Conservation (phyloP, 768 basidiomycete genomes). For the Phaeolepiota aurea region DNA sequence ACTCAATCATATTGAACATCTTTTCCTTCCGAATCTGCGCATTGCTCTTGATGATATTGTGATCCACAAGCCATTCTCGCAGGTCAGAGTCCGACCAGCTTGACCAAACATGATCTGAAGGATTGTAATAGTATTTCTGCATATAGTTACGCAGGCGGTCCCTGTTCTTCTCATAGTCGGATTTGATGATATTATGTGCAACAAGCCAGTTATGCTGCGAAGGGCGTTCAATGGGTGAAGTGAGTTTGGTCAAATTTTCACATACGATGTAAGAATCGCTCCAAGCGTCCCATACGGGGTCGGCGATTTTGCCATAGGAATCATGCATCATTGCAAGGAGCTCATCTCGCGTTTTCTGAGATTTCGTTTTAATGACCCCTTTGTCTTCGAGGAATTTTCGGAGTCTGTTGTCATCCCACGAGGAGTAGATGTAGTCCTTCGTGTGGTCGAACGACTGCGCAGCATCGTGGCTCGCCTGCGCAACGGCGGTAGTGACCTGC, state of each 20-base stretch:
- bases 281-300: constrained; percentile 81
- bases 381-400: constrained; percentile 67
- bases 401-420: constrained; percentile 79
- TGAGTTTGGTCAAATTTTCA: not conserved
- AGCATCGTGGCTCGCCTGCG: constrained; percentile 47
- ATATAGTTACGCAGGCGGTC: constrained; percentile 59
- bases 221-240: not conserved
- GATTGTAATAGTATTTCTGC: constrained; percentile 70
- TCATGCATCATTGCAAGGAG: constrained; percentile 61
- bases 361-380: constrained; percentile 57
- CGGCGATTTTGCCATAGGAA: constrained; percentile 51
- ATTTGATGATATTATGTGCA: constrained; percentile 62
- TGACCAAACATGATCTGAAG: constrained; percentile 44
- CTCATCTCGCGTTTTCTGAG: constrained; percentile 55
- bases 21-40: constrained; percentile 64
- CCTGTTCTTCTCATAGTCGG: constrained; percentile 41
- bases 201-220: constrained; percentile 77
- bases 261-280: constrained; percentile 74
- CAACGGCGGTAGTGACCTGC: constrained; percentile 14
- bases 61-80: constrained; percentile 71
- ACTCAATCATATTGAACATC: constrained; percentile 66
- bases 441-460: constrained; percentile 52
- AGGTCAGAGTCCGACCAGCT: constrained; percentile 77
- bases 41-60: constrained; percentile 65
- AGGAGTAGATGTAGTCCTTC: constrained; percentile 83